Conservation (phyloP, 805 yeast genomes). For the Suhomyces faveliae region DNA sequence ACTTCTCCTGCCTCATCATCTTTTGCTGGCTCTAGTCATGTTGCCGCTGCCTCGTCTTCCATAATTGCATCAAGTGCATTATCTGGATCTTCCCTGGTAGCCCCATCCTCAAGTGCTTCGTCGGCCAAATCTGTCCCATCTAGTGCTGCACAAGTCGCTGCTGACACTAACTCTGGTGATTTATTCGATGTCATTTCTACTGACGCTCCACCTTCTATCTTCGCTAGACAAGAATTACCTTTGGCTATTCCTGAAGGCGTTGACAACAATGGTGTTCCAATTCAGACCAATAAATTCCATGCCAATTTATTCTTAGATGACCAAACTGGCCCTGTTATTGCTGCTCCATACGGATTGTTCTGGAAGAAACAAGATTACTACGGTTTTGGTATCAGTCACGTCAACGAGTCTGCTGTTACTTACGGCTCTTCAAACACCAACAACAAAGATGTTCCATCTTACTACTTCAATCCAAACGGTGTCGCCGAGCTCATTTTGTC, state of each 20-base stretch:
- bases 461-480: slow-evolving; percentile 56
- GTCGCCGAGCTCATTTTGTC: slow-evolving; percentile 56
- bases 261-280: slow-evolving; percentile 39
- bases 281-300: slow-evolving; percentile 76
- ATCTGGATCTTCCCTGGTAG: background rate
- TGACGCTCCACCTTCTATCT: slow-evolving; percentile 43
- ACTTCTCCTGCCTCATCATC: background rate
- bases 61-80: background rate
- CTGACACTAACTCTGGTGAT: slow-evolving; percentile 28
- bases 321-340: slow-evolving; percentile 55
- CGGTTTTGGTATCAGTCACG: slow-evolving; percentile 66
- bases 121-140: background rate
- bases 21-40: background rate
- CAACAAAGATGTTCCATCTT: slow-evolving; percentile 40
- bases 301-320: slow-evolving; percentile 58
- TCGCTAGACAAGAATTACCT: slow-evolving; percentile 45
- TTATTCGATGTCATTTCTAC: slow-evolving; percentile 52
- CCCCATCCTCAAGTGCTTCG: background rate
- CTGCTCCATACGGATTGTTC: slow-evolving; percentile 67
- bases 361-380: slow-evolving; percentile 45
- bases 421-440: slow-evolving; percentile 49
- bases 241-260: slow-evolving; percentile 49
- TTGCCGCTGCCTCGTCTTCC: background rate
- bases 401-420: slow-evolving; percentile 41
- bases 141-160: background rate